Conservation (phyloP, 805 yeast species). For the Suhomyces sp. region DNA sequence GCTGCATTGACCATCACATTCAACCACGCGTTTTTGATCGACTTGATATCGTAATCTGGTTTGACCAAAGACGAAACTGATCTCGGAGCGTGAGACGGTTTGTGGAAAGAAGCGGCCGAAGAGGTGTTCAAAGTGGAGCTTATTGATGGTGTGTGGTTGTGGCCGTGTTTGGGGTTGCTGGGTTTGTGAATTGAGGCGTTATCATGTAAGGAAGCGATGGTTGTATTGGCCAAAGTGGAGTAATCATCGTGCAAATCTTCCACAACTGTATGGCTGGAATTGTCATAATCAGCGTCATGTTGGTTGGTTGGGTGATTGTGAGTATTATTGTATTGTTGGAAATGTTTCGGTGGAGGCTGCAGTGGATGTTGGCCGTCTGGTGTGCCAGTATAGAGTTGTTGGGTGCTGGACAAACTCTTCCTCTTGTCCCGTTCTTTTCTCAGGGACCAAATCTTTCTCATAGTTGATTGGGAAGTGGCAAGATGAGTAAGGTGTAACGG, state of each 20-base stretch:
- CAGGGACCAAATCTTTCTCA: slow-evolving; percentile 29
- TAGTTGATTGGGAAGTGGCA: slow-evolving; percentile 1
- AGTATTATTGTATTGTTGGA: not conserved
- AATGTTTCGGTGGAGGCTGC: not conserved
- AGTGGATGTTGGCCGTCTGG: not conserved
- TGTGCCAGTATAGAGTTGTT: not conserved
- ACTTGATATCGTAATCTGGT: slow-evolving; percentile 31
- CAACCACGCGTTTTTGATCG: slow-evolving; percentile 35
- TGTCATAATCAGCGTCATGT: not conserved
- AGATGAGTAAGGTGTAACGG: not conserved
- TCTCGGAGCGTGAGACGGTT: slow-evolving; percentile 1
- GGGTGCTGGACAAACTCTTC: slow-evolving; percentile 15
- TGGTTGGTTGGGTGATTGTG: not conserved
- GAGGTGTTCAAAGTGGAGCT: slow-evolving; percentile 4
- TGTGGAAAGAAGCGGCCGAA: not conserved
- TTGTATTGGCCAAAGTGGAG: slow-evolving; percentile 8
- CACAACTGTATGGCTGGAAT: slow-evolving; percentile 1
- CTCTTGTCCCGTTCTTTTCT: slow-evolving; percentile 27
- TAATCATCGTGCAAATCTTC: slow-evolving; percentile 10
- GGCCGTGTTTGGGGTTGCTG: not conserved
- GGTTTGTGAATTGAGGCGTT: not conserved
- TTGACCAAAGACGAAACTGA: slow-evolving; percentile 19
- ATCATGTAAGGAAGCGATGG: slow-evolving; percentile 2
- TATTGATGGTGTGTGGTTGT: slow-evolving; percentile 5
- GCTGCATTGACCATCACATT: slow-evolving; percentile 35